Percentiles rank a stretch among this genome's conserved stretches.
These are phyloP conservation scores for Dalechampia spathulata DNA, from an alignment of 441 rosid species.

Conservation along the genomic window DNA sequence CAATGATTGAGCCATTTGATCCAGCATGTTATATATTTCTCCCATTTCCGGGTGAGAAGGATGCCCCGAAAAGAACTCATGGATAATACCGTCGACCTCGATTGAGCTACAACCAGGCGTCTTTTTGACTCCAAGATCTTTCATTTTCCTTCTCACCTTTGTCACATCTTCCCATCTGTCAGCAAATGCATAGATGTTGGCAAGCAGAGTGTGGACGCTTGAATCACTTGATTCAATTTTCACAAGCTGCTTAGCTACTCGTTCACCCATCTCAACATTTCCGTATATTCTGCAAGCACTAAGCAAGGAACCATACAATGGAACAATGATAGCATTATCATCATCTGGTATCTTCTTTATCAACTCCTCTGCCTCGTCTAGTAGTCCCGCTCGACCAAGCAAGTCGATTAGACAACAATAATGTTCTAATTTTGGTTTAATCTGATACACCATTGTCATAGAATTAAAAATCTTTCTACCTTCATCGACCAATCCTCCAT, in stretches of 20 bases:
- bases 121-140: too few species aligned
- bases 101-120: conserved; percentile 25
- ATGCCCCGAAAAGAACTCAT: conserved; percentile 27
- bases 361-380: conserved; percentile 43
- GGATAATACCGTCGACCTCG: conserved; percentile 17
- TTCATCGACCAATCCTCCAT: conserved; percentile 48
- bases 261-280: too few species aligned
- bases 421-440: conserved; percentile 51
- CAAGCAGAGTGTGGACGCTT: conserved; percentile 43
- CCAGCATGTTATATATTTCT: conserved; percentile 16
- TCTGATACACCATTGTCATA: conserved; percentile 36
- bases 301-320: too few species aligned
- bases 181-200: conserved; percentile 26
- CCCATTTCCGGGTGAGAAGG: conserved; percentile 35
- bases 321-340: conserved; percentile 30
- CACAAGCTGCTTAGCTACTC: conserved; percentile 25
- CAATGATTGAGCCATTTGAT: not conserved
- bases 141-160: conserved; percentile 20
- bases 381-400: conserved; percentile 55
- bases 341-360: conserved; percentile 17
- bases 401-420: conserved; percentile 69
- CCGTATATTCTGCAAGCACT: too few species aligned
- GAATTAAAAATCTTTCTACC: conserved; percentile 36
- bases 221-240: conserved; percentile 45
- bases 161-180: conserved; percentile 22